A percentile compares a stretch with the other conserved stretches of the same genome.
Conservation (phyloP, 805 yeast genomes). For the Candida loeiensis region DNA sequence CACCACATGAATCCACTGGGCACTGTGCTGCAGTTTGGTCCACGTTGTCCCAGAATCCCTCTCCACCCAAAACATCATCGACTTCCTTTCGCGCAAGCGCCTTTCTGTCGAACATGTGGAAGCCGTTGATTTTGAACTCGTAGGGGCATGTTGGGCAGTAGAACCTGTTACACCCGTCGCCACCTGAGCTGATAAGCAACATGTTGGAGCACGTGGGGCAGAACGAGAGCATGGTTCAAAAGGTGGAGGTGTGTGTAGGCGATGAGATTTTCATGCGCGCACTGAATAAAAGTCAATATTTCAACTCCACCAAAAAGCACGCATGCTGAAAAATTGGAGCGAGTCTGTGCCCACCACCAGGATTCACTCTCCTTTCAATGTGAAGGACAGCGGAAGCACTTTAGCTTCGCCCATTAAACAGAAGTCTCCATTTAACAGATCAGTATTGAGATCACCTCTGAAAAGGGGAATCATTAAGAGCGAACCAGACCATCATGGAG, state of each 20-base stretch:
- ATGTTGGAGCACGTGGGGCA: constrained; percentile 94
- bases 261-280: constrained; percentile 8
- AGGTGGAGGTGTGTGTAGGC: not conserved
- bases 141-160: constrained; percentile 95
- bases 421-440: constrained; percentile 1
- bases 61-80: constrained; percentile 95
- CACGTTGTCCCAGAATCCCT: constrained; percentile 98
- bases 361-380: no score
- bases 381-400: no score
- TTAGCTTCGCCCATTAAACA: constrained; percentile 3
- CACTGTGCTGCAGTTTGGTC: constrained; percentile 94
- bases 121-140: constrained; percentile 81
- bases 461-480: constrained; percentile 30
- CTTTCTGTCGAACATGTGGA: constrained; percentile 82
- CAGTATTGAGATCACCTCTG: constrained; percentile 29
- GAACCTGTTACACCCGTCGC: constrained; percentile 59
- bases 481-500: constrained; percentile 14
- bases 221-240: constrained; percentile 70
- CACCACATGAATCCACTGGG: constrained; percentile 82
- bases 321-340: no score
- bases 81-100: constrained; percentile 81
- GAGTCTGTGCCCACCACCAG: no score
- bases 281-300: not conserved
- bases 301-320: not conserved
- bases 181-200: constrained; percentile 64